These are phyloP conservation scores for Citrus unshiu DNA, from an alignment of 345 rosid species.

Conservation along the genomic window DNA sequence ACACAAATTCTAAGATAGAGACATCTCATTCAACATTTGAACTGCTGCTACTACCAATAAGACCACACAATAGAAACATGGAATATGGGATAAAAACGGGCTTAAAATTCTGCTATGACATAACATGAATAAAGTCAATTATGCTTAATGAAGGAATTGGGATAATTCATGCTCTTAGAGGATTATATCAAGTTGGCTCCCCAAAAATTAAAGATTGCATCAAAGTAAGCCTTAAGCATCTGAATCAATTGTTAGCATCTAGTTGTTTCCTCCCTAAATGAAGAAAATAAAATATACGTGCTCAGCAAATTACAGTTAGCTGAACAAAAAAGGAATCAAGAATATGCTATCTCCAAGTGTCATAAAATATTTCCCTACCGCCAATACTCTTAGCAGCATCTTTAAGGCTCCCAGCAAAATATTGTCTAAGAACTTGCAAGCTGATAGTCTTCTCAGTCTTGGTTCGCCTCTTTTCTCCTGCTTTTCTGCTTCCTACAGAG, in stretches of 20 bases:
- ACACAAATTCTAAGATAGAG: neutral
- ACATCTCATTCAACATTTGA: conserved; percentile 2
- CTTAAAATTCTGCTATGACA: neutral
- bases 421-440: conserved; percentile 75
- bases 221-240: neutral
- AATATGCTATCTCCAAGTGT: conserved; percentile 11
- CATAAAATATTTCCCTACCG: conserved; percentile 47
- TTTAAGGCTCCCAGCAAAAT: conserved; percentile 94
- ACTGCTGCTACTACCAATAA: conserved; percentile 3
- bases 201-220: neutral
- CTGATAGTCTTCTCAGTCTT: conserved; percentile 86
- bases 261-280: neutral
- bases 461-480: conserved; percentile 59
- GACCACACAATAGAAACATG: neutral
- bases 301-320: neutral
- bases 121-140: neutral
- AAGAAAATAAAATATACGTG: neutral
- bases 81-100: neutral
- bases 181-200: neutral
- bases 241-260: neutral
- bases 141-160: neutral
- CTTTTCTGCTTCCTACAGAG: conserved; percentile 37
- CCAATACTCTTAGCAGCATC: conserved; percentile 96
- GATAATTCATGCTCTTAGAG: neutral
- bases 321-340: neutral